Base-by-base conservation (phyloP, 2,329 filamentous ascomycete genomes). In the Colletotrichum noveboracense region DNA sequence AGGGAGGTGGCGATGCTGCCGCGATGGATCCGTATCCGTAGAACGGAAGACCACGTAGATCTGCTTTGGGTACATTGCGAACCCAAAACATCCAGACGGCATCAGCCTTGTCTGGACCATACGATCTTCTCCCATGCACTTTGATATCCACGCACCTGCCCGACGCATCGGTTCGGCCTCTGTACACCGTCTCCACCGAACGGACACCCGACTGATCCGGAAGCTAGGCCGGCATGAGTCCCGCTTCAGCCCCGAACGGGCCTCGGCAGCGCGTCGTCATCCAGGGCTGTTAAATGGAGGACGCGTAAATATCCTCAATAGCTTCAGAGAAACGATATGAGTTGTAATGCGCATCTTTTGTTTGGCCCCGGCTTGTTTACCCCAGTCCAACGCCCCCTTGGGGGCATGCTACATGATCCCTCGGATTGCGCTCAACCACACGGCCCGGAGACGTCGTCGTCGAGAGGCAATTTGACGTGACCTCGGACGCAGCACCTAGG, bases 1-100 rank as follows among this genome's bases (percentile, higher is more conserved):
- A 66, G 67, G 71, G 68, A 38, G 55, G 72, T 75, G 68, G 68
- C 69, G 68, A 72, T 64, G 72, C 68, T 67, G 68, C 58, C 30
- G 30, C 18, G 10, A 67, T 73, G 58, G 32, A 61, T 48, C 69
- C 6, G 12, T 18, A 61, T 48, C 62, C 6, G 12, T 14, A 24
- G 38, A 36, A 32, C 21, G 36, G 56, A 16, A 43, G n/a, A 38
- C 21, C 32, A 3, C 34, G 32, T 38, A 43, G 58, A 38, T 43
- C 73, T 64, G 18, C 61, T 36, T 55, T 28, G 16, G 21, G 28
- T 38, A 48, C 28, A n/a, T 24, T 52, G 30, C 34, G 24, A 28
- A 28, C 34, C 32, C 38, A 38, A 60, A 32, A 52, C 28, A 60
- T 32, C 18, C 38, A 43, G 66, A 43, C 66, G 52, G 65, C 52